Evolutionary conservation across 495 filamentous ascomycete genomes (phyloP), one percentile per base, ranked within the genome.

Genomic region (Immersiella caudata): DNA sequence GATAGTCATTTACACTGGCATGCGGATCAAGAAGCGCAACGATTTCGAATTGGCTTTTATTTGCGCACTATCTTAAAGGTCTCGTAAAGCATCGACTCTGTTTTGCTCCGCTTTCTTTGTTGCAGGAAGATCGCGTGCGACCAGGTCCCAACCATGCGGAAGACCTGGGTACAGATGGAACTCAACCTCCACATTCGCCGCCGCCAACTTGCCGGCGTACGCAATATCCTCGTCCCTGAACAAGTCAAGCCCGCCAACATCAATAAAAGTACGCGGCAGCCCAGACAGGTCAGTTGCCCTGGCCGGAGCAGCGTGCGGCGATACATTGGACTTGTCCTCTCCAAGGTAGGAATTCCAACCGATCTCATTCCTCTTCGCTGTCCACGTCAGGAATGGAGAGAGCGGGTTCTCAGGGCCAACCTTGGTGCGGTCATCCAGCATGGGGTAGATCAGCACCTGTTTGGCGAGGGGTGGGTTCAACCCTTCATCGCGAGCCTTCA

Each of bases 141-240:
- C 8, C 65, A 58, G 49, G 26, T 85, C 82, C 67, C 81, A 86
- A 0, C 73, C 80, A 73, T 86, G 84, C 40, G 76, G 80, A 11
- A 78, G 75, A 0, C 84, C 85, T 0, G 79, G 75, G 71, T 82
- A 86, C 33, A 86, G 71, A 70, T 85, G 82, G 24, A 86, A 72
- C 68, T 87, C 84, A 1, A 81, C 77, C 3, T 74, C 67, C 3
- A 81, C 79, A 25, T 78, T 80, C 21, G 67, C 70, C 60, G 50
- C 69, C 64, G 75, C 78, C 40, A 86, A 61, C 51, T 29, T 67
- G 9, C 67, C 66, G 18, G 78, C 84, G 71, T 76, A 85, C 8
- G 66, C 76, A 3, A 83, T 40, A 55, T 69, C 67, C 70, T 85
- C 80, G 49, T 83, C 80, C 8, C 76, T 71, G 66, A 86, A 83